phyloP scores from a whole-genome alignment of 2,329 filamentous ascomycete species.

The Fusarium dlaminii region DNA sequence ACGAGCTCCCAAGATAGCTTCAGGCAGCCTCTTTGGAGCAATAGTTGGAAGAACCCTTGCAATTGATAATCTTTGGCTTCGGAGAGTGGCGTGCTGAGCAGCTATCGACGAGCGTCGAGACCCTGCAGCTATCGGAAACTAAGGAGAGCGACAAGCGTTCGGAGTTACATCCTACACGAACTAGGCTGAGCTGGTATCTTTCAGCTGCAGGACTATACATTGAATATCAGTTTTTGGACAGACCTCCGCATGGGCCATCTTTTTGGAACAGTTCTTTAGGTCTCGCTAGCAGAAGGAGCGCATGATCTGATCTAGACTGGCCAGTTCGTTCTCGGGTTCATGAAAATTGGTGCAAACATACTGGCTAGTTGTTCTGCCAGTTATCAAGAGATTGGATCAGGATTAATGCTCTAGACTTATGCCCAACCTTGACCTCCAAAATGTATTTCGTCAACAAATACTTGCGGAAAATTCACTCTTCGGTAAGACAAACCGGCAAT shows the following conservation, averaged over 20 bases:
- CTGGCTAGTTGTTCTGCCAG: not conserved
- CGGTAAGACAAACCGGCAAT: too few relatives aligned
- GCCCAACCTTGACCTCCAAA: fast-evolving
- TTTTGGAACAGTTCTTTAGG: too few relatives aligned
- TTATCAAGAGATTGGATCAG: too few relatives aligned
- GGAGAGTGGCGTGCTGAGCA: not conserved
- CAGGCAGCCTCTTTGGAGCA: too few relatives aligned
- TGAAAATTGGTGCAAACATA: too few relatives aligned
- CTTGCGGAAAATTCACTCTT: fast-evolving
- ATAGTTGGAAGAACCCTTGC: fast-evolving
- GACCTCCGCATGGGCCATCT: not conserved
- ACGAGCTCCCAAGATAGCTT: not conserved
- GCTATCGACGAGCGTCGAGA: not conserved
- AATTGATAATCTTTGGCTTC: fast-evolving
- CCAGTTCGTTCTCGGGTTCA: too few relatives aligned
- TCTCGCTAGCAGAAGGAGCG: fast-evolving
- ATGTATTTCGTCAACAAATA: not conserved
- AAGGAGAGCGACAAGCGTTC: not conserved
- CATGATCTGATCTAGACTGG: not conserved
- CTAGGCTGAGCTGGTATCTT: not conserved
- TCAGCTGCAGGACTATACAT: not conserved
- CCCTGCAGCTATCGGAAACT: not conserved
- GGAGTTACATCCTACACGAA: not conserved
- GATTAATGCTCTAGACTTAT: fast-evolving
- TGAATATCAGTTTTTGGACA: too few relatives aligned